A percentile compares a stretch with the other conserved stretches of the same genome.
Conservation (phyloP, 345 rosid genomes). For the Aquilaria yunnanensis region DNA sequence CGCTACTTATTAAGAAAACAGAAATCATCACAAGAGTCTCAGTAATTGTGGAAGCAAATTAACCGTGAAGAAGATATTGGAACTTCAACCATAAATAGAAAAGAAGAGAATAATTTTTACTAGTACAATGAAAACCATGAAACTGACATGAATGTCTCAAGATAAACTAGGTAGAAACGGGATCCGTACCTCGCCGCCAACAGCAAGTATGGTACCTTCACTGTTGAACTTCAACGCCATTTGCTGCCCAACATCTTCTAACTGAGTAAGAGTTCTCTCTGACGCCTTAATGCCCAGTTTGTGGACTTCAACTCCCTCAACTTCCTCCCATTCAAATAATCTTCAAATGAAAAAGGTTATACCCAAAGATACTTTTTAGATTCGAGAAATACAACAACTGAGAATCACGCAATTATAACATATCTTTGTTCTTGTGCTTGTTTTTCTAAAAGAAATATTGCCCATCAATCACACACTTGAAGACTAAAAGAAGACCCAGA, state of each 20-base stretch:
- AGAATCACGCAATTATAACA: neutral
- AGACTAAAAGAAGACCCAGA: too few species aligned
- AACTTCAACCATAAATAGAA: too few species aligned
- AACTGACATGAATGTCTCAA: too few species aligned
- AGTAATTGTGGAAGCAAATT: too few species aligned
- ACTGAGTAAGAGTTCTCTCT: constrained; percentile 43
- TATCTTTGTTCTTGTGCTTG: too few species aligned
- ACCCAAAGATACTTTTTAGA: neutral
- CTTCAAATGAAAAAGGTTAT: constrained; percentile 27
- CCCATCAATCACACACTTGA: too few species aligned
- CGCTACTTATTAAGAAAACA: too few species aligned
- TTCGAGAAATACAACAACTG: constrained; percentile 1
- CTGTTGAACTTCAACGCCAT: constrained; percentile 60
- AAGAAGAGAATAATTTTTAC: too few species aligned
- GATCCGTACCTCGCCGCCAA: constrained; percentile 76
- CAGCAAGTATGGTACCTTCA: constrained; percentile 65
- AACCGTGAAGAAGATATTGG: too few species aligned
- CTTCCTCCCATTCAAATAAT: constrained; percentile 62
- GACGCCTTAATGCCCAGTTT: constrained; percentile 42
- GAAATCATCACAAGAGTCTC: too few species aligned
- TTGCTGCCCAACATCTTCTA: constrained; percentile 67
- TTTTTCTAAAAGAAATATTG: too few species aligned
- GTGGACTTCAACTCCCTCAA: constrained; percentile 28
- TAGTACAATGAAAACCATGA: too few species aligned
- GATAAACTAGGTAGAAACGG: neutral